Base-by-base conservation (phyloP, 2,329 filamentous ascomycete genomes). In the Aspergillus brunneoviolaceus region DNA sequence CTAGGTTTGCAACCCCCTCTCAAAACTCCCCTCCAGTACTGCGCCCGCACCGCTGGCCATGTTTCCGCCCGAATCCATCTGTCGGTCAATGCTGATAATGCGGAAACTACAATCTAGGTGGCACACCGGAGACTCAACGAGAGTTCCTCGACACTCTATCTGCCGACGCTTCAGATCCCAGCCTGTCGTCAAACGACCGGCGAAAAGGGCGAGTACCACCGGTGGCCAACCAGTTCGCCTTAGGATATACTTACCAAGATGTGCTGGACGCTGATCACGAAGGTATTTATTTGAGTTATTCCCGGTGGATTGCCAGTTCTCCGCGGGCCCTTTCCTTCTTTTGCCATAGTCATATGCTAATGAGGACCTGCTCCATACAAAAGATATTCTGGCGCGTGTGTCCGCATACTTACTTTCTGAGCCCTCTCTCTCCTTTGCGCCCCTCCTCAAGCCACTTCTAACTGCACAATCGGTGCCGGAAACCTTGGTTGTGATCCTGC, bases 211-310 rank as follows among this genome's bases (percentile, higher is more conserved):
- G 85, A 74, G 84, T 85, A 62, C 89, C 91, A 2, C 91, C 92
- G 23, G 85, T 96, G 71, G 93, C 93, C 58, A 97, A 97, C 73
- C 90, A 89, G 72, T 96, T 96, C 76, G 93, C 93, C 11, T 80
- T 97, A 61, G 93, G 93, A 55, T 97, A 97, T 75, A 96, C 93
- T 57, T 97, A 96, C 78, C 92, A 96, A 74, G 92, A 97, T 77
- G 92, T 97, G 42, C 83, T 96, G 42, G 93, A 97, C 76, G 89
- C 91, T 59, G 93, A 97, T 73, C 92, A 96, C 76, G 94, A 97
- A 82, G 91, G 91, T 92, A 58, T 77, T 39, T 29, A 49, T 21
- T 21, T 3, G 27, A 29, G 1, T 47, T 31, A 4, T 14, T 25
- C 33, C 16, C 9, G 12, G 29, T 9, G 25, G 31, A 19, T 12